A percentile compares a stretch with the other conserved stretches of the same genome.
phyloP scores from a whole-genome alignment of 257 asterid genomes.

The Solanum chilense region DNA sequence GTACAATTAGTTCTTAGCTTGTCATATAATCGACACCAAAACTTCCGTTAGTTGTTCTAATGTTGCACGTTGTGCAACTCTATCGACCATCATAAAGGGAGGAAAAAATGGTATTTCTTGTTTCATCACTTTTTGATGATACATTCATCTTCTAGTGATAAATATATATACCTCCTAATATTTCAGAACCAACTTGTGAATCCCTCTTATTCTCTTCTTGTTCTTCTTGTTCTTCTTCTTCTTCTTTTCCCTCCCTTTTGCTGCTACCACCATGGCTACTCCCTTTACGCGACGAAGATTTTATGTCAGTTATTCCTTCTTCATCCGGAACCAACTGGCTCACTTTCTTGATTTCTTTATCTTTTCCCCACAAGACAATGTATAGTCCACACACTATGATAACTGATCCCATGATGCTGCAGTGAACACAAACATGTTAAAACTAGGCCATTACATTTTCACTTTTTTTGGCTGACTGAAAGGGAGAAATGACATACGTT shows the following conservation, averaged over 20 bases:
- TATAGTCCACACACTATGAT: slow-evolving; percentile 46
- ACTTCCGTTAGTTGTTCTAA: not conserved
- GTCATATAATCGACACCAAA: not conserved
- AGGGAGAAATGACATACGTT: slow-evolving; percentile 24
- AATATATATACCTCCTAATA: not conserved
- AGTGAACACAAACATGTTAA: not conserved
- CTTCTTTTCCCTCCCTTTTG: not conserved
- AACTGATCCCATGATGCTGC: slow-evolving; percentile 51
- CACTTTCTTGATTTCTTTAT: slow-evolving; percentile 35
- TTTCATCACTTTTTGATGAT: not conserved
- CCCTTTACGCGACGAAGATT: not conserved
- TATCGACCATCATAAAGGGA: not conserved
- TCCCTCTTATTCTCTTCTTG: not conserved
- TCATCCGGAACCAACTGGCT: slow-evolving; percentile 14
- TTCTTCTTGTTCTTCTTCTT: not conserved
- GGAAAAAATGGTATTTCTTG: not conserved
- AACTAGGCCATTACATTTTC: not conserved
- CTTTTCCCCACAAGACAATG: slow-evolving; percentile 58
- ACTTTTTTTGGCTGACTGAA: not conserved
- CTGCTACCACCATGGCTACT: not conserved
- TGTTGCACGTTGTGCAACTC: not conserved
- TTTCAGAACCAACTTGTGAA: not conserved
- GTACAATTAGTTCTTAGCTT: not conserved
- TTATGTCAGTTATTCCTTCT: not conserved
- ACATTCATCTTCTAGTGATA: not conserved